Conservation (phyloP, 2,329 filamentous ascomycete species). For the Ilyonectria robusta region DNA sequence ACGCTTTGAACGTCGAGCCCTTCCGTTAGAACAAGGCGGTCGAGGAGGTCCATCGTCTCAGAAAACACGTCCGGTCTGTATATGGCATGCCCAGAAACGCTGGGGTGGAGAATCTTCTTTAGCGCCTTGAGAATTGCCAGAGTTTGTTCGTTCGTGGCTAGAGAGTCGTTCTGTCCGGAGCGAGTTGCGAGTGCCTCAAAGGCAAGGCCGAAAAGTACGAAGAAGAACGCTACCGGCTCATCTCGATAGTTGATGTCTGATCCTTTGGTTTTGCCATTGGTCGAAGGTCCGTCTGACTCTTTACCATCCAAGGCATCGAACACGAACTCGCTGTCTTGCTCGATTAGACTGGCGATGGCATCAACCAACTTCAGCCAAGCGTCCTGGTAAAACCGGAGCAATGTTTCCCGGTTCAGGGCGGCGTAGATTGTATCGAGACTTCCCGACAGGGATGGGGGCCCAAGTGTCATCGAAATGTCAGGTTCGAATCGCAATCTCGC, state of each 20-base stretch:
- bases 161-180: slow-evolving; percentile 63
- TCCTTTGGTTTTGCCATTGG: slow-evolving; percentile 70
- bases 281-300: slow-evolving; percentile 63
- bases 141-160: slow-evolving; percentile 83
- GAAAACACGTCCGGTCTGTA: slow-evolving; percentile 97
- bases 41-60: slow-evolving; percentile 96
- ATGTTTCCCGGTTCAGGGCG: slow-evolving; percentile 91
- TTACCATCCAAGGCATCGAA: slow-evolving; percentile 97
- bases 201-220: slow-evolving; percentile 95
- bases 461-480: slow-evolving; percentile 92
- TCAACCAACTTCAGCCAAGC: slow-evolving; percentile 97
- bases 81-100: slow-evolving; percentile 95
- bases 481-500: slow-evolving; percentile 95
- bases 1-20: slow-evolving; percentile 89
- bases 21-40: slow-evolving; percentile 92
- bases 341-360: slow-evolving; percentile 96
- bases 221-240: slow-evolving; percentile 98
- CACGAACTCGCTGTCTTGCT: slow-evolving; percentile 97
- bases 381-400: slow-evolving; percentile 96
- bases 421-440: slow-evolving; percentile 96
- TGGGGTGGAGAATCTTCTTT: slow-evolving; percentile 94
- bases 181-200: slow-evolving; percentile 95
- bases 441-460: slow-evolving; percentile 84
- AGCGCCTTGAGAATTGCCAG: slow-evolving; percentile 91
- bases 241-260: slow-evolving; percentile 97